Evolutionary conservation across 495 filamentous ascomycete genomes (phyloP).

Genomic region (Extremus antarcticus): DNA sequence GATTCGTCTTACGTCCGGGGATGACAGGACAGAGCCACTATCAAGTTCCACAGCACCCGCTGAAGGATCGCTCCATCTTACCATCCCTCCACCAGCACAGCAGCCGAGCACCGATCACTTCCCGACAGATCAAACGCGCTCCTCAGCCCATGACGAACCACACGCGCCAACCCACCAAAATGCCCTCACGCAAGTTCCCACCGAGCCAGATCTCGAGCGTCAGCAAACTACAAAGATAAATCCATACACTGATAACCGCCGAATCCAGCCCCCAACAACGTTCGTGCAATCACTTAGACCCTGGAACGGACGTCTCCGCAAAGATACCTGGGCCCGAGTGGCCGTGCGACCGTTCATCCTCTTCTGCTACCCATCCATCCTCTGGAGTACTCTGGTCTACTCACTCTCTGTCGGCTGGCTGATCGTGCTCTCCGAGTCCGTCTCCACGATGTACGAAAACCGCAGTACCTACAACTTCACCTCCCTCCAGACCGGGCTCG

Average conservation of each 20-base stretch:
- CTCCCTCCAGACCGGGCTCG: constrained; percentile 66
- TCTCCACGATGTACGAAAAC: constrained; percentile 64
- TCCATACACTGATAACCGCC: constrained; percentile 16
- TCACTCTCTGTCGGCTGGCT: constrained; percentile 88
- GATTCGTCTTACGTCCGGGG: too few relatives aligned
- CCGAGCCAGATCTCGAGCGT: background rate
- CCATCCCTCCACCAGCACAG: too few relatives aligned
- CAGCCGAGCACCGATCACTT: background rate
- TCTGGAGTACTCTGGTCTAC: constrained; percentile 86
- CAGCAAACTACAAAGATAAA: background rate
- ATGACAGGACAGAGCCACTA: too few relatives aligned
- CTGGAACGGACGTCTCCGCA: constrained; percentile 64
- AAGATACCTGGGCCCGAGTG: constrained; percentile 70
- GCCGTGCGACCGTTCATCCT: constrained; percentile 72
- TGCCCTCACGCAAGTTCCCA: background rate
- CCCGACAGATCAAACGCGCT: background rate
- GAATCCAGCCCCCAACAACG: constrained; percentile 46
- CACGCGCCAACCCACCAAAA: background rate
- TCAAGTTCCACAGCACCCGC: too few relatives aligned
- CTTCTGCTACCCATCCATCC: constrained; percentile 75
- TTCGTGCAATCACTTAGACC: constrained; percentile 60
- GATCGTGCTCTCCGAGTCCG: constrained; percentile 83
- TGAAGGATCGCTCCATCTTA: too few relatives aligned
- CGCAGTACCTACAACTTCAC: constrained; percentile 62
- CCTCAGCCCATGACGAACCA: background rate